A percentile compares a stretch with the other conserved stretches of the same genome.
Conservation (phyloP, 2,329 filamentous ascomycete genomes). For the Trichoderma polysporum region DNA sequence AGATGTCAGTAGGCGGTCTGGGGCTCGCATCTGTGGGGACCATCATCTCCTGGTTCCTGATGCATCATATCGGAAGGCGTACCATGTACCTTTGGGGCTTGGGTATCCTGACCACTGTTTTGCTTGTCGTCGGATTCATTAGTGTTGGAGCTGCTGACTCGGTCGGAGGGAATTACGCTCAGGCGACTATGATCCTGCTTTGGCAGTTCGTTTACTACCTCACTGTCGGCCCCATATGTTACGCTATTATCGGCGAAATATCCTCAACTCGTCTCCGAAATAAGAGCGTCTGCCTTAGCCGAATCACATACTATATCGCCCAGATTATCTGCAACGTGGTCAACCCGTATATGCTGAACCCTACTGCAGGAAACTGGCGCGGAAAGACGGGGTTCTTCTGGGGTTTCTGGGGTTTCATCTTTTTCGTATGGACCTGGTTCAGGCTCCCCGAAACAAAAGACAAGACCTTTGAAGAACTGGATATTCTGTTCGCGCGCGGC, state of each 20-base stretch:
- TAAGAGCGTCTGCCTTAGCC: conserved; percentile 40
- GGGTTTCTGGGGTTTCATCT: conserved; percentile 39
- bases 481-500: conserved; percentile 49
- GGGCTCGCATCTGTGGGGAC: conserved; percentile 16
- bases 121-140: conserved; percentile 39
- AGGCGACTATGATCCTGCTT: conserved; percentile 39
- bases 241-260: conserved; percentile 42
- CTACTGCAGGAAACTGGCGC: conserved; percentile 30
- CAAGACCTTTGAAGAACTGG: conserved; percentile 53
- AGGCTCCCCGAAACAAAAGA: conserved; percentile 52
- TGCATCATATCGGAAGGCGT: conserved; percentile 39
- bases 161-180: conserved; percentile 30
- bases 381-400: conserved; percentile 26
- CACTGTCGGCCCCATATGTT: conserved; percentile 42
- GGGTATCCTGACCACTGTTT: conserved; percentile 31
- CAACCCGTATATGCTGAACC: conserved; percentile 32
- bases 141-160: not conserved
- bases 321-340: conserved; percentile 30
- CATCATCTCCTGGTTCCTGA: conserved; percentile 42
- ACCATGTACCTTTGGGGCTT: conserved; percentile 40
- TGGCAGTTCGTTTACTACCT: conserved; percentile 43
- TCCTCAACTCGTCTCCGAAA: conserved; percentile 39
- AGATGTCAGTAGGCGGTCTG: conserved; percentile 36
- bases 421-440: conserved; percentile 52
- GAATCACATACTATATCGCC: conserved; percentile 29